Conservation (phyloP, 192 early-diverging fungal species). For the Coemansia sp. region DNA sequence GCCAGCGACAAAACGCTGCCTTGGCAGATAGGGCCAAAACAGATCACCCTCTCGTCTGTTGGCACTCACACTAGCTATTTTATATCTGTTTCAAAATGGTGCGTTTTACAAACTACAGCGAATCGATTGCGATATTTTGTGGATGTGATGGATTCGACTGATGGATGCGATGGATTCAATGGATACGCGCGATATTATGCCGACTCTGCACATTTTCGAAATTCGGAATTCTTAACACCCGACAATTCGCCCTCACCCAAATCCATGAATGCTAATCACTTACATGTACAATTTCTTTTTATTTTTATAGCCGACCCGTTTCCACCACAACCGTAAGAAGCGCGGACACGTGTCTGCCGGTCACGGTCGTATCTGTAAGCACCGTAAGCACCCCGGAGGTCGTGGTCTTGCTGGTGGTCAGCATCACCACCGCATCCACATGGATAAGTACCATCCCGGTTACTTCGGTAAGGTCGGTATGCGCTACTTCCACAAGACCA, state of each 20-base stretch:
- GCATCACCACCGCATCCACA: constrained; percentile 99
- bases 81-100: constrained; percentile 45
- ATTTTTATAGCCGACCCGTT: constrained; percentile 57
- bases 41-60: constrained; percentile 20
- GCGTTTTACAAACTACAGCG: constrained; percentile 19
- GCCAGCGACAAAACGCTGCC: neutral
- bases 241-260: neutral
- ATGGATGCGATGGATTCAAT: constrained; percentile 20
- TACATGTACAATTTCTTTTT: neutral
- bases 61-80: constrained; percentile 19
- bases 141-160: constrained; percentile 10
- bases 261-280: neutral
- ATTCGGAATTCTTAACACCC: neutral
- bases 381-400: constrained; percentile 99
- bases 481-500: constrained; percentile 98
- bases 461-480: constrained; percentile 99
- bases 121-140: constrained; percentile 2
- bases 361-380: constrained; percentile 99
- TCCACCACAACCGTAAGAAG: constrained; percentile 74
- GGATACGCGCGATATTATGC: neutral
- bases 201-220: neutral
- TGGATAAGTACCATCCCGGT: constrained; percentile 99
- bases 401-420: constrained; percentile 99
- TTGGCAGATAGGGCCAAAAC: constrained; percentile 3
- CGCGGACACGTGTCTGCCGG: constrained; percentile 99